These are phyloP conservation scores for Geosiphon pyriformis DNA, from an alignment of 192 early-diverging fungal species.

Conservation along the genomic window DNA sequence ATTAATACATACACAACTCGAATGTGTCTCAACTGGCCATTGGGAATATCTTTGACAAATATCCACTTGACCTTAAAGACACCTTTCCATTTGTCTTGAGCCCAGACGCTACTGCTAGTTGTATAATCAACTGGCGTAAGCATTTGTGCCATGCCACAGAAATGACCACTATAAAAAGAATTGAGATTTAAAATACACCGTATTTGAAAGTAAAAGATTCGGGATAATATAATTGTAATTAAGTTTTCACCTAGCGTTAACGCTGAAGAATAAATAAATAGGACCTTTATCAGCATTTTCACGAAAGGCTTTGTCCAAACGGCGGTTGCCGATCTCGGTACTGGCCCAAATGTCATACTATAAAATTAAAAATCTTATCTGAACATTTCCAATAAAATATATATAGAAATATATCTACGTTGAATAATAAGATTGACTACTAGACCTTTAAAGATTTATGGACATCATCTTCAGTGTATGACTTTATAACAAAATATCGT, in stretches of 20 bases:
- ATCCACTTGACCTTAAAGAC: conserved; percentile 48
- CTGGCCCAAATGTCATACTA: conserved; percentile 50
- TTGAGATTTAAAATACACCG: not conserved
- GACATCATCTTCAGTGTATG: conserved; percentile 47
- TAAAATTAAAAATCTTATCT: conserved; percentile 27
- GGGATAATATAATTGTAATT: not conserved
- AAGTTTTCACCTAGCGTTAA: conserved; percentile 43
- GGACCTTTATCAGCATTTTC: conserved; percentile 28
- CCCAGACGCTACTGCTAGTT: conserved; percentile 34
- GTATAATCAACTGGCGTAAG: conserved; percentile 39
- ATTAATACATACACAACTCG: conserved; percentile 22
- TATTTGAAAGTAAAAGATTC: not conserved
- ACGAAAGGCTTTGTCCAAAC: conserved; percentile 44
- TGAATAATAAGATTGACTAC: not conserved
- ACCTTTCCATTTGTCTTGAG: conserved; percentile 47
- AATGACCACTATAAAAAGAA: conserved; percentile 36
- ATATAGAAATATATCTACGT: not conserved
- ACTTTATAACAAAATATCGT: conserved; percentile 55
- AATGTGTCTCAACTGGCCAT: conserved; percentile 41
- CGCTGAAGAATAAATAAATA: conserved; percentile 50
- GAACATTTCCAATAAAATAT: no score
- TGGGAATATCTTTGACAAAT: conserved; percentile 54
- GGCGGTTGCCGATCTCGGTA: conserved; percentile 53
- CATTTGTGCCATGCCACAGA: conserved; percentile 56
- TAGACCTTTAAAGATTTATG: conserved; percentile 29